Evolutionary conservation across 2,329 filamentous ascomycete species (phyloP).

Genomic region (Exutisphaerella laricina): DNA sequence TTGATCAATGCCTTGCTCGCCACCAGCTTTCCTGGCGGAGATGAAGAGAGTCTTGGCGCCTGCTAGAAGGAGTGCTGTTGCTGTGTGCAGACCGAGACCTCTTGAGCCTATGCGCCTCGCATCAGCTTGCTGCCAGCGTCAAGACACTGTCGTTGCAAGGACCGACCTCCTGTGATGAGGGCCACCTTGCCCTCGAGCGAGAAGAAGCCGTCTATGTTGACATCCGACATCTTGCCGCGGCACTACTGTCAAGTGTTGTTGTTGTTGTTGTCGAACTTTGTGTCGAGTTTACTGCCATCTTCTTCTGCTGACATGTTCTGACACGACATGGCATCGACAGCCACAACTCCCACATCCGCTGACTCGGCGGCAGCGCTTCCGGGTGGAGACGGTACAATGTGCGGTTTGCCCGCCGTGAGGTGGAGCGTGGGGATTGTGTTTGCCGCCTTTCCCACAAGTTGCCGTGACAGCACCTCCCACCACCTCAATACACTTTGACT

Average conservation of each 20-base stretch:
- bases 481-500: too few species aligned
- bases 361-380: too few species aligned
- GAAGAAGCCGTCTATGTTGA: constrained; percentile 68
- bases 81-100: constrained; percentile 72
- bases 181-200: constrained; percentile 78
- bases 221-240: constrained; percentile 44
- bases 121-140: constrained; percentile 13
- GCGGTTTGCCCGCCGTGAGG: too few species aligned
- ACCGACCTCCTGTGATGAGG: constrained; percentile 67
- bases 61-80: constrained; percentile 66
- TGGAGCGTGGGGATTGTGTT: too few species aligned
- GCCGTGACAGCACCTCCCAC: too few species aligned
- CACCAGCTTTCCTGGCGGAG: constrained; percentile 72
- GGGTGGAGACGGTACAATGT: too few species aligned
- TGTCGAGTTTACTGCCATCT: too few species aligned
- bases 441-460: too few species aligned
- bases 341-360: too few species aligned
- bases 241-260: not conserved
- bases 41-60: constrained; percentile 86
- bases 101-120: constrained; percentile 48
- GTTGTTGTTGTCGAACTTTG: too few species aligned
- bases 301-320: too few species aligned
- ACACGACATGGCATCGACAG: too few species aligned
- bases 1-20: constrained; percentile 61
- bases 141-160: not conserved